Evolutionary conservation across 257 asterid species (phyloP), one percentile per base, ranked within the genome.

Genomic region (Rauvolfia tetraphylla): DNA sequence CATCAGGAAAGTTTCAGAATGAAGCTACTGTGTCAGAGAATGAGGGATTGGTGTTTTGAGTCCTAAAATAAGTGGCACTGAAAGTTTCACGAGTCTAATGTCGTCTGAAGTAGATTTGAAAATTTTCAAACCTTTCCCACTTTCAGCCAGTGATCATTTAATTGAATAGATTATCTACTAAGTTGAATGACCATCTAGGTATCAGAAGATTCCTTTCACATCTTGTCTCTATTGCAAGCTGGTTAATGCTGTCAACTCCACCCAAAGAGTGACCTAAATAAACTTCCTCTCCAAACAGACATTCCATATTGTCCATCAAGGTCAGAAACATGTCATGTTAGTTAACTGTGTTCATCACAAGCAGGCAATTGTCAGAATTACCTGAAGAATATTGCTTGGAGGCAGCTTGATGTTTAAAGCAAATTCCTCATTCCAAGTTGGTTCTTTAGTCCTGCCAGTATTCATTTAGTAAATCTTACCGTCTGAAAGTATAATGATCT

Each of bases 371-470:
- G 48, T 71, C 65, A 34, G 59, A 29, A 65, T 58, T 61, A 95
- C 99, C 99, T 95, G 98, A 83, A 95, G 98, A 85, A 75, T 84
- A 58, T 91, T 83, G 72, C 79, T 76, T 1, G 96, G 89, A 31
- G 92, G 90, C 76, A 79, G 97, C 89, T 90, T 95, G 82, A 95
- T 88, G 85, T 95, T 95, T 85, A 95, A 76, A 61, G 91, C 75
- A 63, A 92, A 95, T 83, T 91, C 99, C 90, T 95, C 98, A 76
- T 93, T 95, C 99, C 99, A 93, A 20, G 88, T 89, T 44, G 99
- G 98, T 79, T 93, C 97, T 89, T 83, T 95, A 25, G 92, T 91
- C 93, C 99, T 95, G 92, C 82, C 77, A 81, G 79, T 71, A 86
- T 84, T 80, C 68, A 51, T 74, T 76, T 59, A 74, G 23, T 31